Evolutionary conservation across 2,329 filamentous ascomycete species (phyloP), one percentile per base, ranked within the genome.

Genomic region (Colletotrichum nymphaeae): DNA sequence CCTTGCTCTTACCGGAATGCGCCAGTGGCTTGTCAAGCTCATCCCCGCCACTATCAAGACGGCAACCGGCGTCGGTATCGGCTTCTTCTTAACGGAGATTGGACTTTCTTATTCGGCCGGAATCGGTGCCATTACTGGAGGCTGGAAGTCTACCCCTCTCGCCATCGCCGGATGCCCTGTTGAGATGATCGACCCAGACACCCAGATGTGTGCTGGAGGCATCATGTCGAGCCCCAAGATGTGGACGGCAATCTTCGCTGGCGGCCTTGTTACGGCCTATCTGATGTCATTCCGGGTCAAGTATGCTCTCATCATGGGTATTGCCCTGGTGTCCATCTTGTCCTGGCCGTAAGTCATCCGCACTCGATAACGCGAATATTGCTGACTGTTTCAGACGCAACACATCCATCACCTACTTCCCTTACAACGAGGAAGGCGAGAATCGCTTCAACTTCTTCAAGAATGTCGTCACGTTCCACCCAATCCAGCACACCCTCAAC

Each of bases 241-340:
- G 88, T 98, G 95, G 95, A 90, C 97, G 67, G 95, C 94, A 12
- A 93, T 97, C 75, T 92, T 95, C 79, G 91, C 92, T 67, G 94
- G 95, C 16, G 94, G 94, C 42, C 86, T 97, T 58, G 82, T 97
- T 49, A 96, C 94, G 0, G 91, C 93, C 5, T 89, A 96, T 76
- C 90, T 97, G 82, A 95, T 95, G 93, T 89, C 93, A 22, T 95
- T 93, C 80, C 90, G 92, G 52, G 87, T 94, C 83, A 94, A 94
- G 80, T 92, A 92, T 67, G 92, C 93, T 60, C 93, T 95, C 74
- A 89, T 95, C 67, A 89, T 93, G 28, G 93, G 93, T 2, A 94
- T 95, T 67, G 84, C 90, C 11, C 83, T 94, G 7, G 92, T 94
- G 4, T 93, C 92, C 5, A 87, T 95, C 75, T 85, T 94, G 62